phyloP scores from a whole-genome alignment of 768 basidiomycete genomes.

The Pleurotus citrinopileatus region DNA sequence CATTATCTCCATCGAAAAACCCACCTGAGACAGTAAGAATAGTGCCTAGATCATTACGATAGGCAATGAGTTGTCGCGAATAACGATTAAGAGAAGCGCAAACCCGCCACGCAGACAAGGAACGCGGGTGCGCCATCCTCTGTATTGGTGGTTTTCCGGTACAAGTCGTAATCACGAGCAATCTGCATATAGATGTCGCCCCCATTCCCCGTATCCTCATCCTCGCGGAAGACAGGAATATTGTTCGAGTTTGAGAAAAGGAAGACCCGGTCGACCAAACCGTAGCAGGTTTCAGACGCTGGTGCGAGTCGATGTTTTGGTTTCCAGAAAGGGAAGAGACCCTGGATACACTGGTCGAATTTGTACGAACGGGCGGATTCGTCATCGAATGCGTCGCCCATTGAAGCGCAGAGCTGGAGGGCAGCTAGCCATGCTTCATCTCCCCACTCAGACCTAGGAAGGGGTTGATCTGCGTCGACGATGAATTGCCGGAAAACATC shows the following conservation, averaged over 20 bases:
- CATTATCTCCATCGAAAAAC: conserved; percentile 1
- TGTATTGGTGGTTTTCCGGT: not conserved
- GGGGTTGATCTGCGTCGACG: not conserved
- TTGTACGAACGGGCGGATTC: not conserved
- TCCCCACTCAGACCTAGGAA: not conserved
- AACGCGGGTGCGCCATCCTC: not conserved
- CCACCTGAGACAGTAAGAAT: conserved; percentile 2
- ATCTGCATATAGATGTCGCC: conserved; percentile 4
- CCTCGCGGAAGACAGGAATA: not conserved
- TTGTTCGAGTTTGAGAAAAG: not conserved
- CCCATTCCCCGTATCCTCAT: not conserved
- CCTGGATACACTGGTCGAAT: not conserved
- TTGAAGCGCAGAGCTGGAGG: not conserved
- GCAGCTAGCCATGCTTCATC: not conserved
- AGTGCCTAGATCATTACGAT: not conserved
- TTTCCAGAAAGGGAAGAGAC: not conserved
- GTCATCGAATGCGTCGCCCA: conserved; percentile 1
- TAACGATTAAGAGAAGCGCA: not conserved
- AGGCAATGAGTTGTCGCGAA: not conserved
- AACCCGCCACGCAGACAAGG: conserved; percentile 1
- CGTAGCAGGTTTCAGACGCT: not conserved
- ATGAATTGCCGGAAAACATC: conserved; percentile 2
- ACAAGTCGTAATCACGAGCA: conserved; percentile 4
- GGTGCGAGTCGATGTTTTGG: not conserved
- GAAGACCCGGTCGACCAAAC: not conserved